These are phyloP conservation scores for Penicillium sp. DNA, from an alignment of 2,329 filamentous ascomycete species.

Conservation along the genomic window DNA sequence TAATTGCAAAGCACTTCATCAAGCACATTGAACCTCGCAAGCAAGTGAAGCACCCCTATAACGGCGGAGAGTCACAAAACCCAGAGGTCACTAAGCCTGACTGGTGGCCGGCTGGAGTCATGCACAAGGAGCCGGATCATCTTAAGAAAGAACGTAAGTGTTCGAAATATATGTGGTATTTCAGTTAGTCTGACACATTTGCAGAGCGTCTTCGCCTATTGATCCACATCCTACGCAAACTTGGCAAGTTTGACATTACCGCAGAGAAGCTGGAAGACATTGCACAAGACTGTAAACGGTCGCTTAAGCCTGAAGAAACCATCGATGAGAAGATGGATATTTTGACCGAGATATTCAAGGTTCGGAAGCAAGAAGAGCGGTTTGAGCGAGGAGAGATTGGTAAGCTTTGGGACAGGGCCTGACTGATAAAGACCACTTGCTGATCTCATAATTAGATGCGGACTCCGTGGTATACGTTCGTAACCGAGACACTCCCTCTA, in stretches of 20 bases:
- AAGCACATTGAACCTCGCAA: slow-evolving; percentile 54
- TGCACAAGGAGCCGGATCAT: slow-evolving; percentile 56
- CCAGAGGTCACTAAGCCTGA: slow-evolving; percentile 52
- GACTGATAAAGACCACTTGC: neutral
- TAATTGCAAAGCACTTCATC: slow-evolving; percentile 53
- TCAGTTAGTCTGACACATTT: neutral
- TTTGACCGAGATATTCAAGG: slow-evolving; percentile 47
- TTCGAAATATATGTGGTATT: neutral
- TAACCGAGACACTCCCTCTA: slow-evolving; percentile 41
- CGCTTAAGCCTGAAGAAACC: slow-evolving; percentile 40
- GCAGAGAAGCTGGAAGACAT: slow-evolving; percentile 47
- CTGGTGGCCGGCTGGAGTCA: slow-evolving; percentile 51
- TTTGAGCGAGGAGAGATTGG: slow-evolving; percentile 48
- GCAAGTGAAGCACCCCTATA: slow-evolving; percentile 55
- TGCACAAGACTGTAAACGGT: slow-evolving; percentile 45
- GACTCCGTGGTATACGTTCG: slow-evolving; percentile 44
- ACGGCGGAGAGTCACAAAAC: slow-evolving; percentile 49
- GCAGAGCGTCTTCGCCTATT: slow-evolving; percentile 44
- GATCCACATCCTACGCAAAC: slow-evolving; percentile 47
- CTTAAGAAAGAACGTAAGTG: slow-evolving; percentile 51
- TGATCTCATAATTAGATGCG: slow-evolving; percentile 31
- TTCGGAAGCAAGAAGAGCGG: slow-evolving; percentile 47
- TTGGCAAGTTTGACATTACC: slow-evolving; percentile 41
- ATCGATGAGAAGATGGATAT: slow-evolving; percentile 43
- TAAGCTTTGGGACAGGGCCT: slow-evolving; percentile 27